These are phyloP conservation scores for Aristolochia fimbriata DNA, from an alignment of 164 flowering plant genomes.

Conservation along the genomic window DNA sequence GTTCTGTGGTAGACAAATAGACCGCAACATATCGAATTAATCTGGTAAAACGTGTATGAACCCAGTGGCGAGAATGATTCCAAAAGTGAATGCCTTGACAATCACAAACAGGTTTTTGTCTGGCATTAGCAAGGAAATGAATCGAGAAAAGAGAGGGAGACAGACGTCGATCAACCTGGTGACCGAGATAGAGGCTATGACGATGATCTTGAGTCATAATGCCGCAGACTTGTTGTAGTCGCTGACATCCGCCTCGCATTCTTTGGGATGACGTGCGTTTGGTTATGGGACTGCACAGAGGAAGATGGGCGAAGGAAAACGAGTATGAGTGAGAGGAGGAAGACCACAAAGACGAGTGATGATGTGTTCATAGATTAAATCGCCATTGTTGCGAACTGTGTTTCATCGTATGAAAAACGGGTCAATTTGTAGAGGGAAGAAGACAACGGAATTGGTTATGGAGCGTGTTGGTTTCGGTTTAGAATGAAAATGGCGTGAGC, in stretches of 20 bases:
- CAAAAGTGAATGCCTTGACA: background rate
- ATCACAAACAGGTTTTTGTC: conserved; percentile 8
- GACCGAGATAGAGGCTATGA: background rate
- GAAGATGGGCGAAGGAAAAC: too few species aligned
- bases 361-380: too few species aligned
- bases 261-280: too few species aligned
- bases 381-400: too few species aligned
- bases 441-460: too few species aligned
- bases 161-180: background rate
- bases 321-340: too few species aligned
- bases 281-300: too few species aligned
- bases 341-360: too few species aligned
- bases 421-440: too few species aligned
- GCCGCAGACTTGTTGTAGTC: background rate
- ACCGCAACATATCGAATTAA: conserved; percentile 17
- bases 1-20: conserved; percentile 12
- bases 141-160: conserved; percentile 2
- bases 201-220: background rate
- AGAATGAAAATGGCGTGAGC: too few species aligned
- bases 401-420: too few species aligned
- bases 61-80: conserved; percentile 20
- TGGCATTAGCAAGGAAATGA: conserved; percentile 16
- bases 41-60: conserved; percentile 27
- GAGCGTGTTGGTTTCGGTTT: too few species aligned
- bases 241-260: background rate